Evolutionary conservation across 2,329 filamentous ascomycete species (phyloP).

Genomic region (Paracamarosporium sp.): DNA sequence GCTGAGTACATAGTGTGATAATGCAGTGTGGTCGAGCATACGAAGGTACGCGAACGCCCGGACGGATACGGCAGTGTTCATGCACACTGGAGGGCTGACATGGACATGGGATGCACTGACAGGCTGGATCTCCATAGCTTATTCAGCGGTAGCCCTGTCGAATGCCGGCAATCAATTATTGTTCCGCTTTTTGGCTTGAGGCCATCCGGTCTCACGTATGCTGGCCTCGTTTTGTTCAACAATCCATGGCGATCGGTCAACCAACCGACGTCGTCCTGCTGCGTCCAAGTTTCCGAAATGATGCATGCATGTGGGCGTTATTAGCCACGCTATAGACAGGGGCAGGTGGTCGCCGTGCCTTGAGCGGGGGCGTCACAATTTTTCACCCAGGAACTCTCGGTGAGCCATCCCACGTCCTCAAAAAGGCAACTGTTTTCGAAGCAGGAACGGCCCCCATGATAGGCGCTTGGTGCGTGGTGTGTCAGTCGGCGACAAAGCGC

Average conservation of each 20-base stretch:
- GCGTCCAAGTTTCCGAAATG: conserved; percentile 5
- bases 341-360: conserved; percentile 2
- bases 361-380: neutral
- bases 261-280: neutral
- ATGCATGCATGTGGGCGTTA: conserved; percentile 10
- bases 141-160: neutral
- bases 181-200: neutral
- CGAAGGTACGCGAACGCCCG: neutral
- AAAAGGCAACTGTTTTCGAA: neutral
- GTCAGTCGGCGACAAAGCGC: neutral
- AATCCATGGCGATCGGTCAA: neutral
- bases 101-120: neutral
- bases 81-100: neutral
- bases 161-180: conserved; percentile 3
- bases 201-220: neutral
- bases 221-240: neutral
- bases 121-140: neutral
- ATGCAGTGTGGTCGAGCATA: neutral
- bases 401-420: neutral
- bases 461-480: neutral
- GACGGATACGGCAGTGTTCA: neutral
- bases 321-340: conserved; percentile 12
- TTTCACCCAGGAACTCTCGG: neutral
- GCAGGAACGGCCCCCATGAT: neutral
- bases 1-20: neutral